Base-by-base conservation (phyloP, 176 grass and related monocot species). In the Phragmites australis region DNA sequence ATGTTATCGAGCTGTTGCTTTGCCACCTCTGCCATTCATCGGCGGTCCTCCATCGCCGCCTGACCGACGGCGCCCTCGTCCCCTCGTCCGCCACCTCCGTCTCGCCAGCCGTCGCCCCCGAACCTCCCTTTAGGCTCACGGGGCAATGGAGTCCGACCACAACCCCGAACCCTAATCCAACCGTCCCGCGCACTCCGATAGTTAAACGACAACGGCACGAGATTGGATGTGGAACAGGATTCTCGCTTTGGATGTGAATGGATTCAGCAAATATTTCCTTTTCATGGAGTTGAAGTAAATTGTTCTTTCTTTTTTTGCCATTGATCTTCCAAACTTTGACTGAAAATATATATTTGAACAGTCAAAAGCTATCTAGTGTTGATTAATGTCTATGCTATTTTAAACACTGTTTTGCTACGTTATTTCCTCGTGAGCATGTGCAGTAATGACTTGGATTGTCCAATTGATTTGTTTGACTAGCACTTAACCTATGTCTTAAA, bases 391-490 rank as follows among this genome's bases (percentile, higher is more conserved):
- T 76, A 8, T 48, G n/a, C 6, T 73, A 71, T 81, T 78, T 32
- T n/a, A 43, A 58, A 52, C 37, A 81, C 16, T 1, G 25, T 5
- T 51, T 75, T 31, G 21, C 34, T 42, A 61, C 58, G 1, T 17
- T 34, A 16, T 65, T 72, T 83, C 16, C 68, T 77, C 17, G 7
- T 15, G 11, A 79, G 31, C 86, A 83, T 83, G 50, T 74, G 59
- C 59, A 60, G 5, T 23, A 19, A 58, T 65, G 66, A 83, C 44
- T 46, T 72, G 65, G 27, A 17, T 48, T 72, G 39, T 71, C 30
- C 41, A 77, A 57, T 79, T 45, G 22, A 59, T 58, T 77, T 57
- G 58, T 67, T 83, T 83, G 86, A 83, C 58, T 51, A 72, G 58
- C 18, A 31, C 41, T 40, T 50, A 87, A 69, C 42, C 60, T 18